Base-by-base conservation (phyloP, 2,329 filamentous ascomycete species). In the Botrytis galanthina region DNA sequence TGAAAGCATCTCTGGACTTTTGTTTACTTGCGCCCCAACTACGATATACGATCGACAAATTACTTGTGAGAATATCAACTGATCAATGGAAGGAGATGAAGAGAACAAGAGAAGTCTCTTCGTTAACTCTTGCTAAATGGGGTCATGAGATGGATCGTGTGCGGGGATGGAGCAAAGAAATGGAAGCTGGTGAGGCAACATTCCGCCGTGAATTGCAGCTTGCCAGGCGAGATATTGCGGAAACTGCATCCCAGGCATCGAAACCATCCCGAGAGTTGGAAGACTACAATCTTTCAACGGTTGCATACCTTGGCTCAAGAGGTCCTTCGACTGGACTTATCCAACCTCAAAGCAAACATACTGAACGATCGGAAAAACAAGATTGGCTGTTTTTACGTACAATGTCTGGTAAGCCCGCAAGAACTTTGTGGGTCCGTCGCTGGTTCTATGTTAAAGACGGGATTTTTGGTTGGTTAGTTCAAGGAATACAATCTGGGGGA, bases 381-480 rank as follows among this genome's bases (percentile, higher is more conserved):
- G 95, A 95, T 4, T 99, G 96, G 96, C 84, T 99, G 3, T 97
- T 95, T 81, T 82, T 97, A 77, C 88, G 94, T 70, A 93, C 91
- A 1, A 85, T 95, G 12, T 91, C 93, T 1, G 95, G 94, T 51
- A 98, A 98, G 82, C 95, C 95, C 0, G 93, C 94, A 22, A 88
- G 95, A 75, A 94, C 94, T n/a, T 88, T 89, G 59, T 99, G 96
- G 96, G 88, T 94, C 39, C 89, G 94, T 74, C 88, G 95, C 71
- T 99, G 96, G 96, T 97, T 96, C 80, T 98, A 97, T 81, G 92
- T 97, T 78, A 95, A 95, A 76, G 92, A 97, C 80, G 95, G 96
- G 57, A 96, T 98, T 73, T 98, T 99, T 82, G 96, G 96, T 35
- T 98, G 94, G 90, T 86, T 99, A 8, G 89, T 96, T 32, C 94